A percentile compares a stretch with the other conserved stretches of the same genome.
phyloP scores from a whole-genome alignment of 495 filamentous ascomycete species.

The Neurospora tetraspora region DNA sequence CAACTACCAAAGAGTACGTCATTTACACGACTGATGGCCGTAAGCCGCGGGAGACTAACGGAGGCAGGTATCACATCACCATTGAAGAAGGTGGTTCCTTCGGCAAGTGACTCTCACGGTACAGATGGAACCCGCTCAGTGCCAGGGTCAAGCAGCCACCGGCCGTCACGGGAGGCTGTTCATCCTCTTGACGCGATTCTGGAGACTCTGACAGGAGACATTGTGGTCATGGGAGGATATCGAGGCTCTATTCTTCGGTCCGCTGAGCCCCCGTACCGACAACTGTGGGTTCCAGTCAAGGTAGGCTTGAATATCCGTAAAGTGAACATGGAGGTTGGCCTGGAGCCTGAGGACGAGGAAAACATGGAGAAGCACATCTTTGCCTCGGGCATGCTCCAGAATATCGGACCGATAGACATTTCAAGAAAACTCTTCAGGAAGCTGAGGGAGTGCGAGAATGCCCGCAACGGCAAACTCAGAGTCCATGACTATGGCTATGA shows the following conservation, averaged over 20 bases:
- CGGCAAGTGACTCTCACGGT: slow-evolving; percentile 5
- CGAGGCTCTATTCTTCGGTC: slow-evolving; percentile 81
- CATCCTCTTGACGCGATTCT: slow-evolving; percentile 52
- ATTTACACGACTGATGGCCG: slow-evolving; percentile 17
- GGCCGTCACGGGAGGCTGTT: slow-evolving; percentile 17
- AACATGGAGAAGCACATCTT: slow-evolving; percentile 71
- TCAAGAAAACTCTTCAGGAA: slow-evolving; percentile 72
- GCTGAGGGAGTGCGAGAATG: slow-evolving; percentile 62
- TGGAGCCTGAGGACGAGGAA: slow-evolving; percentile 78
- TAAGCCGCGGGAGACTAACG: slow-evolving; percentile 7
- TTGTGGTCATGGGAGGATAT: slow-evolving; percentile 87
- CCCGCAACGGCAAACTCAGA: slow-evolving; percentile 56
- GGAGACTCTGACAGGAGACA: slow-evolving; percentile 64
- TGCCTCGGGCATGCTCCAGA: slow-evolving; percentile 73
- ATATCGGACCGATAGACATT: slow-evolving; percentile 90
- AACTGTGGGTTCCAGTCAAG: slow-evolving; percentile 90
- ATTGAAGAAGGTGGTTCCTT: slow-evolving; percentile 20
- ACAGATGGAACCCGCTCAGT: slow-evolving; percentile 3
- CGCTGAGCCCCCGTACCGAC: slow-evolving; percentile 67
- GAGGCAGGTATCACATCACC: slow-evolving; percentile 26
- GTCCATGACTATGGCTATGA: slow-evolving; percentile 93
- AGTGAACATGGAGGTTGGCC: slow-evolving; percentile 81
- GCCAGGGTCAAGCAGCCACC: slow-evolving; percentile 7
- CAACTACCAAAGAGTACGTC: slow-evolving; percentile 49
- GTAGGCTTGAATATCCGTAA: slow-evolving; percentile 87